Percentiles rank a stretch among this genome's conserved stretches.
Evolutionary conservation across 805 yeast species (phyloP).

Genomic region (Sugiyamaella floridensis): DNA sequence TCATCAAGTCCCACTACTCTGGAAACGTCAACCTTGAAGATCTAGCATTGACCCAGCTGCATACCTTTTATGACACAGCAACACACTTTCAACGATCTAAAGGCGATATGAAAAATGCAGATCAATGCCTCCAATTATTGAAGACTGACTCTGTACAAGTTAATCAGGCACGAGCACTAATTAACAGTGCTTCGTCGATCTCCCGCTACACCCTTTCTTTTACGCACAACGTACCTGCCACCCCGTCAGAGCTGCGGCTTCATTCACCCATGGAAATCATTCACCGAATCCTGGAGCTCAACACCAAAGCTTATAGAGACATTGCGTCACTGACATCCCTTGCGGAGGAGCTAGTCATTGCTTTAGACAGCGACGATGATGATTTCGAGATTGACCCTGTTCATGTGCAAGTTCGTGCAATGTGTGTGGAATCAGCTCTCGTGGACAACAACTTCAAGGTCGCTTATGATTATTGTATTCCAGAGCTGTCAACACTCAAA

Average conservation of each 20-base stretch:
- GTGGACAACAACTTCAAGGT: constrained; percentile 53
- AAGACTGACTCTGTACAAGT: constrained; percentile 12
- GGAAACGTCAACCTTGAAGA: constrained; percentile 2
- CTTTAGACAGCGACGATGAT: constrained; percentile 4
- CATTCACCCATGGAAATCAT: constrained; percentile 24
- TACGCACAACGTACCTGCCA: constrained; percentile 24
- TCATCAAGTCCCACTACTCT: constrained; percentile 13
- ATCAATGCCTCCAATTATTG: constrained; percentile 22
- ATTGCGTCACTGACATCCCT: constrained; percentile 20
- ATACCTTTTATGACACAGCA: constrained; percentile 39
- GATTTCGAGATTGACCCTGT: constrained; percentile 7
- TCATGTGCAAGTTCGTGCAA: constrained; percentile 19
- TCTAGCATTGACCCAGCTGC: constrained; percentile 27
- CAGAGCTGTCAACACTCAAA: constrained; percentile 14
- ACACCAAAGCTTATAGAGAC: constrained; percentile 26
- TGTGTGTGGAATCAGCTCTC: constrained; percentile 63
- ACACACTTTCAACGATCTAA: constrained; percentile 36
- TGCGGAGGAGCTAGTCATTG: constrained; percentile 9
- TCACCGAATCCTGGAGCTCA: constrained; percentile 26
- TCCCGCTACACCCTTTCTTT: constrained; percentile 25
- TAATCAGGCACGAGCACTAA: constrained; percentile 18
- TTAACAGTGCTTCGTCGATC: constrained; percentile 25
- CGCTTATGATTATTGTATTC: constrained; percentile 40
- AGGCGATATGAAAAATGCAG: constrained; percentile 37
- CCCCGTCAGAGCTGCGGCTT: constrained; percentile 23